Base-by-base conservation (phyloP, 176 grass and related monocot species). In the Areca catechu region DNA sequence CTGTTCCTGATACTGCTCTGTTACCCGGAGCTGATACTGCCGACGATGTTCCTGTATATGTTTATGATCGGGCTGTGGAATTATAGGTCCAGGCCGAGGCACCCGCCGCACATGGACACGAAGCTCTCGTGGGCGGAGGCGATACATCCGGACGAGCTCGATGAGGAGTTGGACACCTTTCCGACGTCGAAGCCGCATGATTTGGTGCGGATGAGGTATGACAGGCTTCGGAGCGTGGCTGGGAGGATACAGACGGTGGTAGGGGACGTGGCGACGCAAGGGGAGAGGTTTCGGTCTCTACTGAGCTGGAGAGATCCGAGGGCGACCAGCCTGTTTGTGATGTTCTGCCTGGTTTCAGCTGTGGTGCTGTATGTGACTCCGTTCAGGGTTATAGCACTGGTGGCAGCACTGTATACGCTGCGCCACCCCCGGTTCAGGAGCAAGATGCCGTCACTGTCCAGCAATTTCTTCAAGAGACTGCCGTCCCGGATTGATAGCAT, bases 91-190 rank as follows among this genome's bases (percentile, higher is more conserved):
- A 25, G 70, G 24, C 57, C 70, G 27, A 24, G 70, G 50, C 58
- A 62, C 22, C 70, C 70, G 24, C 49, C 50, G 19, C 50, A 62
- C 58, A 72, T 83, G 85, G 81, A 85, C 65, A 49, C 57, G 56
- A 58, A 77, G 75, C 71, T 89, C 25, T 95, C 85, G 27, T 77
- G 78, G 62, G 79, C 82, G 9, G 89, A 95, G 56, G 51, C 64
- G 23, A 53, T 22, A 4, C 21, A 70, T 65, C 69, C 53, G 0
- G 85, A 95, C 53, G 89, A 89, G 53, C 73, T 95, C 7, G 89
- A 95, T 34, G 89, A 89, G 78, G 85, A 95, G 69, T 59, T 78
- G 24, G 89, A 95, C 72, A 95, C 85, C 16, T 89, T 95, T 67
- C 89, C 82, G 62, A 89, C 81, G 19, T 80, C 89, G 29, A 77